Conservation (phyloP, 1,139 yeast genomes). For the Meyerozyma elateridarum region DNA sequence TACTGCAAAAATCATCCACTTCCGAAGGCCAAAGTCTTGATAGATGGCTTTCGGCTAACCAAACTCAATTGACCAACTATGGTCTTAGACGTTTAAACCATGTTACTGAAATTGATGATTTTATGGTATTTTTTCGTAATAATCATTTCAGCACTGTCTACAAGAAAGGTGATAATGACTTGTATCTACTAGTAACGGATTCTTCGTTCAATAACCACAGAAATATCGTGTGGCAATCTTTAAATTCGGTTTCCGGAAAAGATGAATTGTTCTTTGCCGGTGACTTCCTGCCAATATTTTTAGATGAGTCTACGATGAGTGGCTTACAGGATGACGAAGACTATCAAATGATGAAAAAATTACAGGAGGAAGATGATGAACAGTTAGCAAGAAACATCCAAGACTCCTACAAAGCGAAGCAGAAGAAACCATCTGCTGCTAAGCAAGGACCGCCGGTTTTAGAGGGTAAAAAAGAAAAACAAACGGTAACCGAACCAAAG, state of each 20-base stretch:
- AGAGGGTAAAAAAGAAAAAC: slow-evolving; percentile 2
- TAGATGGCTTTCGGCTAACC: slow-evolving; percentile 47
- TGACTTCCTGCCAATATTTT: slow-evolving; percentile 41
- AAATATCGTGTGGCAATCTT: slow-evolving; percentile 70
- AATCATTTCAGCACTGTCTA: slow-evolving; percentile 77
- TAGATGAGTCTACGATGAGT: slow-evolving; percentile 20
- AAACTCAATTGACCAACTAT: slow-evolving; percentile 64
- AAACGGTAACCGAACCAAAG: neutral
- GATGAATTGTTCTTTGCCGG: slow-evolving; percentile 66
- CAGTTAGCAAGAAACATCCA: slow-evolving; percentile 48
- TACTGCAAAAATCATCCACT: slow-evolving; percentile 15
- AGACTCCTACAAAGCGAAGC: slow-evolving; percentile 14
- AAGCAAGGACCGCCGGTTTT: slow-evolving; percentile 6
- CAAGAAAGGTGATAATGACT: slow-evolving; percentile 44
- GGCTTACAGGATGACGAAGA: slow-evolving; percentile 27
- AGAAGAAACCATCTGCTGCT: neutral
- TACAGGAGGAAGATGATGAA: slow-evolving; percentile 64
- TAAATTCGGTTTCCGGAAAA: slow-evolving; percentile 60
- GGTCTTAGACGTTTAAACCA: slow-evolving; percentile 52
- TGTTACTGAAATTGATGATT: slow-evolving; percentile 32
- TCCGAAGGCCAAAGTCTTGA: slow-evolving; percentile 10
- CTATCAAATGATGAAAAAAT: slow-evolving; percentile 40
- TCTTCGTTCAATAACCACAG: slow-evolving; percentile 48
- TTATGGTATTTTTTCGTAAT: slow-evolving; percentile 73
- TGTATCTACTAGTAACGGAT: slow-evolving; percentile 69